Conservation (phyloP, 2,329 filamentous ascomycete species). For the Penicillium sp. region DNA sequence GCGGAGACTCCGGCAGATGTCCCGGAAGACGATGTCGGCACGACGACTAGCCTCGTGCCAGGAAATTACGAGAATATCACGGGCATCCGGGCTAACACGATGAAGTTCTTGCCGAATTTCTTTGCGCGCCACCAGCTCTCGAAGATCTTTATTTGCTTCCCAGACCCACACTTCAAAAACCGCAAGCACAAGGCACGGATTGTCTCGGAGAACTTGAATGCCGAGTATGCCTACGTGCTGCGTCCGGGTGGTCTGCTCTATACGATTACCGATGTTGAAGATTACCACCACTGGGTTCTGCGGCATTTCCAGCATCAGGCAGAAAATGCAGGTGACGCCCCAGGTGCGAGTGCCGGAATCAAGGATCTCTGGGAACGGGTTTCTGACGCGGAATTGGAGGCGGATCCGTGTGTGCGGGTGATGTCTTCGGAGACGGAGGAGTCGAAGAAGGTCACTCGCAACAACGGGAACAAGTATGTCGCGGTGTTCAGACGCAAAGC, state of each 20-base stretch:
- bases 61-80: slow-evolving; percentile 77
- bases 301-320: slow-evolving; percentile 74
- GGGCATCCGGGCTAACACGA: slow-evolving; percentile 87
- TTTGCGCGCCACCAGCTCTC: slow-evolving; percentile 76
- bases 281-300: slow-evolving; percentile 91
- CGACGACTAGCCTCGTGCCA: slow-evolving; percentile 25
- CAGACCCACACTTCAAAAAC: slow-evolving; percentile 96
- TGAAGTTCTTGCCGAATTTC: slow-evolving; percentile 99
- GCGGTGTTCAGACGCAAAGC: slow-evolving; percentile 78
- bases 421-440: slow-evolving; percentile 85
- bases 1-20: neutral
- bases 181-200: slow-evolving; percentile 97
- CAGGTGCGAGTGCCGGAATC: slow-evolving; percentile 54
- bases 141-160: slow-evolving; percentile 97
- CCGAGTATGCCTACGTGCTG: slow-evolving; percentile 88
- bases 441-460: slow-evolving; percentile 91
- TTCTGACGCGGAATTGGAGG: slow-evolving; percentile 52
- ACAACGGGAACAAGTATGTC: slow-evolving; percentile 86
- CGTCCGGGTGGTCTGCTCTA: slow-evolving; percentile 83
- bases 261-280: slow-evolving; percentile 96
- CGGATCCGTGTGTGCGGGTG: slow-evolving; percentile 58
- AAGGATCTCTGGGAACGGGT: slow-evolving; percentile 70
- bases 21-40: slow-evolving; percentile 24
- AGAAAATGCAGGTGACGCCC: slow-evolving; percentile 42
- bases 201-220: slow-evolving; percentile 80